A percentile compares a stretch with the other conserved stretches of the same genome.
Evolutionary conservation across 1,284 basidiomycete genomes (phyloP).

Genomic region (Pseudozyma thailandica): DNA sequence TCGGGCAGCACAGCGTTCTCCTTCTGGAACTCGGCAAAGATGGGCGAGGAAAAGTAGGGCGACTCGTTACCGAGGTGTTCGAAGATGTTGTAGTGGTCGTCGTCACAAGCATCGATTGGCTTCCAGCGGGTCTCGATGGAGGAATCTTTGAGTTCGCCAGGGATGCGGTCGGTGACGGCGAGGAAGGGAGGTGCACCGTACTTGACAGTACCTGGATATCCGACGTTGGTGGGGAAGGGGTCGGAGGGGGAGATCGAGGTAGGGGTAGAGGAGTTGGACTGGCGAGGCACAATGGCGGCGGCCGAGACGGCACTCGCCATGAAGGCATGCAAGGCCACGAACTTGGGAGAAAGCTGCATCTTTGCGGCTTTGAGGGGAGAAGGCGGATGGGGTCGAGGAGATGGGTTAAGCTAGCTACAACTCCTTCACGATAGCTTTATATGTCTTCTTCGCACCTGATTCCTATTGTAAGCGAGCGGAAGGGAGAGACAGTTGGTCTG

Average conservation of each 20-base stretch:
- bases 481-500: too few species aligned
- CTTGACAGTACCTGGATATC: constrained; percentile 48
- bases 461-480: too few species aligned
- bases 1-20: constrained; percentile 30
- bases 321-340: constrained; percentile 27
- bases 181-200: constrained; percentile 56
- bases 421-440: too few species aligned
- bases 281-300: constrained; percentile 17
- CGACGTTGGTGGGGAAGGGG: constrained; percentile 61
- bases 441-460: too few species aligned
- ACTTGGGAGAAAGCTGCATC: constrained; percentile 18
- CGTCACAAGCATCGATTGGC: constrained; percentile 27
- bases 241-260: constrained; percentile 30
- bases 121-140: constrained; percentile 49
- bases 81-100: constrained; percentile 49
- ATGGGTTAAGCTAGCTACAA: too few species aligned
- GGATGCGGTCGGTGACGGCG: constrained; percentile 49
- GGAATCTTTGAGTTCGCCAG: constrained; percentile 35
- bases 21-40: constrained; percentile 47
- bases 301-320: constrained; percentile 25
- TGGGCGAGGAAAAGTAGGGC: constrained; percentile 51
- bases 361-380: background rate
- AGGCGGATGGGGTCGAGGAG: too few species aligned
- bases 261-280: constrained; percentile 19
- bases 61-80: constrained; percentile 54